Evolutionary conservation across 768 basidiomycete species (phyloP).

Genomic region (Rickenella mellea): DNA sequence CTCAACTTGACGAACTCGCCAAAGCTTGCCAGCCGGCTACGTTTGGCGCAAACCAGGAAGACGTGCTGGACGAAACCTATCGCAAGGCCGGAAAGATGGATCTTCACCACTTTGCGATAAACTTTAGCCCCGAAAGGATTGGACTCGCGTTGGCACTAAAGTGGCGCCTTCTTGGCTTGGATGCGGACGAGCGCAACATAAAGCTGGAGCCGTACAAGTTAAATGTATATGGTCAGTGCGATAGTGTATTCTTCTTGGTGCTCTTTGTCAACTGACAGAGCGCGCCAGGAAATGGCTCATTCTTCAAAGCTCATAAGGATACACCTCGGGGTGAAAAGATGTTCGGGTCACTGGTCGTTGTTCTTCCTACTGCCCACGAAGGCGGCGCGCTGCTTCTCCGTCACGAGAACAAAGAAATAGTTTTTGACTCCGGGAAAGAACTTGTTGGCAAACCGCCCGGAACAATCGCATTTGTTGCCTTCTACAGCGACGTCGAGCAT

Average conservation of each 20-base stretch:
- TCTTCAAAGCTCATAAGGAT: conserved; percentile 11
- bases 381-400: conserved; percentile 6
- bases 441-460: not conserved
- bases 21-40: conserved; percentile 27
- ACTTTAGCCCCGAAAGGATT: conserved; percentile 18
- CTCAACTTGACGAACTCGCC: too few species aligned
- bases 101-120: conserved; percentile 21
- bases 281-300: not conserved
- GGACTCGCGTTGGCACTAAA: conserved; percentile 20
- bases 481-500: conserved; percentile 11
- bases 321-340: conserved; percentile 6
- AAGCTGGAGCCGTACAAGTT: conserved; percentile 25
- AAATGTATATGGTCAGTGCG: conserved; percentile 26
- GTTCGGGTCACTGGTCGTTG: conserved; percentile 8
- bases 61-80: conserved; percentile 35
- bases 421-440: conserved; percentile 4
- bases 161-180: conserved; percentile 13
- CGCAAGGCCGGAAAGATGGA: conserved; percentile 39
- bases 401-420: conserved; percentile 3
- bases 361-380: conserved; percentile 6
- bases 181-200: conserved; percentile 9
- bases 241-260: not conserved
- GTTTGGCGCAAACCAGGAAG: conserved; percentile 26
- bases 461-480: conserved; percentile 5
- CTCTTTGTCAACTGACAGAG: not conserved